A percentile compares a stretch with the other conserved stretches of the same genome.
Evolutionary conservation across 106 monocot species (phyloP).

Genomic region (Ottelia alismoides): DNA sequence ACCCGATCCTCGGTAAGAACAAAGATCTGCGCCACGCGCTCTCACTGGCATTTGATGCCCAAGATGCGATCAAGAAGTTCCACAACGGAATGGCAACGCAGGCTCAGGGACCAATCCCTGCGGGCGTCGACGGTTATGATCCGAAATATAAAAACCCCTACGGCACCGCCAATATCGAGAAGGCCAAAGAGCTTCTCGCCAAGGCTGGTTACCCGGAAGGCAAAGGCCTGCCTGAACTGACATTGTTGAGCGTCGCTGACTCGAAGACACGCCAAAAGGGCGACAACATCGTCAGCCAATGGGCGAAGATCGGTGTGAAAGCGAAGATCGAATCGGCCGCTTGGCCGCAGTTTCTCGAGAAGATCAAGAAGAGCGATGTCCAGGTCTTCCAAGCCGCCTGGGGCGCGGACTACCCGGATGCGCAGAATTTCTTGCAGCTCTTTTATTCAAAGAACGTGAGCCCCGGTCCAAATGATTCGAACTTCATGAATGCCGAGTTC

Average conservation of each 20-base stretch:
- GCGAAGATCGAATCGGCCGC: background rate
- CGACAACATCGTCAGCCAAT: background rate
- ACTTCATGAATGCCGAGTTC: background rate
- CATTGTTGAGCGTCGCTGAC: background rate
- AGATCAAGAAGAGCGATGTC: background rate
- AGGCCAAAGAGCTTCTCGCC: background rate
- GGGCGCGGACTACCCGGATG: background rate
- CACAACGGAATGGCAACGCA: too few species aligned
- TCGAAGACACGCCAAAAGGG: background rate
- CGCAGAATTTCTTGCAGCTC: background rate
- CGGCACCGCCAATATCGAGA: too few species aligned
- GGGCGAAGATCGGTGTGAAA: background rate
- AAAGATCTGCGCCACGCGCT: too few species aligned
- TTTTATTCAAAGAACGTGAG: background rate
- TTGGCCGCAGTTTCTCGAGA: background rate
- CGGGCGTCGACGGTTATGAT: too few species aligned
- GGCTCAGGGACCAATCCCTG: too few species aligned
- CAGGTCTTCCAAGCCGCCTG: background rate
- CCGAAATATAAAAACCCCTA: too few species aligned
- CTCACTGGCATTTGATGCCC: too few species aligned
- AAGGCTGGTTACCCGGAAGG: background rate
- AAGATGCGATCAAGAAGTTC: too few species aligned
- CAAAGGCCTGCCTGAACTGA: background rate
- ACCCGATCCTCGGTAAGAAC: too few species aligned
- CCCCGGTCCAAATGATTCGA: background rate